A percentile compares a stretch with the other conserved stretches of the same genome.
These are phyloP conservation scores for Populus hybrid DNA, from an alignment of 441 rosid genomes.

Conservation along the genomic window DNA sequence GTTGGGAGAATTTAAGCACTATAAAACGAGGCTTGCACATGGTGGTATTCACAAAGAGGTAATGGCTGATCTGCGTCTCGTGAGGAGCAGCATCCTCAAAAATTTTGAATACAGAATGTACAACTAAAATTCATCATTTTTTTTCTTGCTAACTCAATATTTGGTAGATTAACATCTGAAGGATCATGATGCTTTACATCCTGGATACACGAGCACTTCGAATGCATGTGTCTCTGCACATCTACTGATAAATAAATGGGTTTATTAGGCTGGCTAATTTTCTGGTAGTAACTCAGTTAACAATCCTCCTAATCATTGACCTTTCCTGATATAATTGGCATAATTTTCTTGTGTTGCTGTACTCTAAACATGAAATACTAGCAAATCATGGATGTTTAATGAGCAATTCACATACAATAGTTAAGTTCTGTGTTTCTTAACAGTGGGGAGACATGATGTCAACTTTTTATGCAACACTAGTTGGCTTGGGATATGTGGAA, in stretches of 20 bases:
- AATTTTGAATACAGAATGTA: conserved; percentile 6
- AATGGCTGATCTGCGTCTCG: conserved; percentile 21
- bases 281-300: background rate
- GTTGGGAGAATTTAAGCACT: conserved; percentile 94
- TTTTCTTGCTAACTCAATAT: background rate
- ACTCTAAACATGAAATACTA: background rate
- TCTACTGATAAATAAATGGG: background rate
- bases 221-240: background rate
- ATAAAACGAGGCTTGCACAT: conserved; percentile 89
- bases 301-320: background rate
- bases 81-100: background rate
- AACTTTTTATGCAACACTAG: no score
- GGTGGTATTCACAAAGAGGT: conserved; percentile 93
- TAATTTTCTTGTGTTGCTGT: background rate
- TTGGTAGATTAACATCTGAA: background rate
- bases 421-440: no score
- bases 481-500: no score
- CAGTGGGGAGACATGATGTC: no score
- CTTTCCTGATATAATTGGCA: background rate
- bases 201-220: background rate
- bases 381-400: background rate
- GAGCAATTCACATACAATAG: background rate
- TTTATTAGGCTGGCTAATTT: background rate
- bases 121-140: background rate
- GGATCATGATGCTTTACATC: background rate